Evolutionary conservation across 805 yeast species (phyloP).

Genomic region (Zygotorulaspora chibaensis): DNA sequence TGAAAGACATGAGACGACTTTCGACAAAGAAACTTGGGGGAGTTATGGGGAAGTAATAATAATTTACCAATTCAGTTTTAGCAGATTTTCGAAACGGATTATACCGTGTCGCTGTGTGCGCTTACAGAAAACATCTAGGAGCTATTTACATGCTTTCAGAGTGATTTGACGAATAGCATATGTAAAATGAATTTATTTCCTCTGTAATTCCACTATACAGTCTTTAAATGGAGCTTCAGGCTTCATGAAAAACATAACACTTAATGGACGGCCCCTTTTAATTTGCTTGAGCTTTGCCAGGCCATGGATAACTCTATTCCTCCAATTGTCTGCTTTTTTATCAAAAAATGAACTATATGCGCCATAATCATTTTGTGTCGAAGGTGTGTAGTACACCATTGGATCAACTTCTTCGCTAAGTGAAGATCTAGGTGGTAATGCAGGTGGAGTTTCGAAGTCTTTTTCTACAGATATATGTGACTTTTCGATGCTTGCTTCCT

Average conservation of each 20-base stretch:
- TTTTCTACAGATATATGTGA: slow-evolving; percentile 7
- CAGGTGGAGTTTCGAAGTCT: slow-evolving; percentile 6
- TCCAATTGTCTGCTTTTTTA: slow-evolving; percentile 54
- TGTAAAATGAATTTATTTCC: background rate
- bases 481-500: slow-evolving; percentile 14
- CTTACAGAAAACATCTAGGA: too few species aligned
- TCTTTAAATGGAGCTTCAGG: slow-evolving; percentile 26
- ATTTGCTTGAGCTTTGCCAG: slow-evolving; percentile 23
- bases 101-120: too few species aligned
- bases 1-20: too few species aligned
- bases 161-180: background rate
- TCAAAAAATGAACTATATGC: slow-evolving; percentile 37
- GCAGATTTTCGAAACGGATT: too few species aligned
- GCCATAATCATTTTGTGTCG: slow-evolving; percentile 30
- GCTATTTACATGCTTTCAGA: too few species aligned
- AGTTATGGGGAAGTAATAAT: too few species aligned
- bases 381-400: slow-evolving; percentile 22
- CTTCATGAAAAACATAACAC: slow-evolving; percentile 31
- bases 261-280: slow-evolving; percentile 17
- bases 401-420: slow-evolving; percentile 8
- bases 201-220: slow-evolving; percentile 14
- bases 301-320: slow-evolving; percentile 44
- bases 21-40: too few species aligned
- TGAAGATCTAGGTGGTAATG: slow-evolving; percentile 19
- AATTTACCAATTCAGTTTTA: too few species aligned